Evolutionary conservation across 768 basidiomycete genomes (phyloP), one percentile per base, ranked within the genome.

Genomic region (Pluteus cervinus): DNA sequence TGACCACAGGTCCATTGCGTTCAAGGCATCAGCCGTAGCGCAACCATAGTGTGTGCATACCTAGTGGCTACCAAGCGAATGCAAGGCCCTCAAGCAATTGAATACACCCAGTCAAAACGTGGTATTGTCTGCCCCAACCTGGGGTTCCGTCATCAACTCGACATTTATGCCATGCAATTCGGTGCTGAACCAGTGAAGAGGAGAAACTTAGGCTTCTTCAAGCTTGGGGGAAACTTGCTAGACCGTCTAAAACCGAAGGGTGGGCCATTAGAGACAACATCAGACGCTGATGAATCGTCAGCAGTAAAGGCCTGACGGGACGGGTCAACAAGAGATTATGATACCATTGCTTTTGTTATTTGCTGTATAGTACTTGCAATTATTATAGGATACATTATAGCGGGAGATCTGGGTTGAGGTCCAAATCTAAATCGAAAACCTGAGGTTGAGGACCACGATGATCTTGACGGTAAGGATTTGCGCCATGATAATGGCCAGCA

Each of bases 371-470:
- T 9, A 9, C 14, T 28, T 9, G 26, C 9, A 28, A 28, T 28
- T 28, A 28, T 9, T 28, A 28, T 9, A 39, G 40, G 37, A 10
- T 24, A 33, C 18, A 14, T 30, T 15, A 31, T 33, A 8, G 23
- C 64, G 48, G 86, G 40, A 89, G 52, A 58, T 90, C 87, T 2
- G 86, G 87, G 51, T 90, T 90, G 39, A 90, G 68, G 54, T 90
- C 88, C 43, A 90, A 61, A 57, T 89, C 88, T 38, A 90, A 63
- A 53, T 87, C 86, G 56, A 87, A 85, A 49, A 79, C 65, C 42
- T 74, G 75, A 44, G 73, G 69, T 35, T 71, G 70, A 36, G 76
- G 76, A 12, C 66, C 71, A 35, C 73, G 77, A 28, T 76, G 60
- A 53, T 88, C 83, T 37, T 79, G 81, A 39, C 82, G 65, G 57